Conservation (phyloP, 2,329 filamentous ascomycete genomes). For the Sarocladium brachiariae region DNA sequence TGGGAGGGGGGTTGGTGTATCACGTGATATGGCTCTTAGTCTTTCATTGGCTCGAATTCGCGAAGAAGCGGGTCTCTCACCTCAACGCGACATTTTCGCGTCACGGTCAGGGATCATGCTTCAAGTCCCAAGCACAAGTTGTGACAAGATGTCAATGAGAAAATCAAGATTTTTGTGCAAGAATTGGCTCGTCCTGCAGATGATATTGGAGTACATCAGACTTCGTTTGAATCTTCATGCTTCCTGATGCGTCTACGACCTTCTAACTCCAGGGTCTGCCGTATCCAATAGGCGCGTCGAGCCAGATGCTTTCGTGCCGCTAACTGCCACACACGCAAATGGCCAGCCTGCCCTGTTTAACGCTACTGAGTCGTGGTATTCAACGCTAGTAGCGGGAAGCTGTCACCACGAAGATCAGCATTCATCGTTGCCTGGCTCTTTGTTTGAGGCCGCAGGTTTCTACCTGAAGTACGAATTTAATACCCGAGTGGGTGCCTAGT, state of each 20-base stretch:
- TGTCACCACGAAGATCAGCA: too few relatives aligned
- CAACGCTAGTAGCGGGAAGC: too few relatives aligned
- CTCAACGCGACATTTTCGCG: neutral
- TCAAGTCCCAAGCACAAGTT: neutral
- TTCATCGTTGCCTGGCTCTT: too few relatives aligned
- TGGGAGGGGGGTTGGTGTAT: neutral
- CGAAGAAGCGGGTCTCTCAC: neutral
- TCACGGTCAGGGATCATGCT: constrained; percentile 2
- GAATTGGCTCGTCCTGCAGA: neutral
- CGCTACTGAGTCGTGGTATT: neutral
- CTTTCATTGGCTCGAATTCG: neutral
- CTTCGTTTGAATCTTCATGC: neutral
- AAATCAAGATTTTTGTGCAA: neutral
- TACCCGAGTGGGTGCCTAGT: too few relatives aligned
- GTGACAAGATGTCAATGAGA: neutral
- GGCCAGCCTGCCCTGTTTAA: neutral
- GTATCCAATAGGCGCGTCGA: neutral
- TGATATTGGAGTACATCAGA: neutral
- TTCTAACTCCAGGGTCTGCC: constrained; percentile 4
- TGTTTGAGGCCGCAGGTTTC: too few relatives aligned
- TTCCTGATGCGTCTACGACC: too few relatives aligned
- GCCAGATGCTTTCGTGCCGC: neutral
- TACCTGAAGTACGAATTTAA: neutral
- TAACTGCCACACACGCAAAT: neutral
- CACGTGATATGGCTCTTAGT: neutral